Base-by-base conservation (phyloP, 805 yeast genomes). In the Monosporozyma unispora region DNA sequence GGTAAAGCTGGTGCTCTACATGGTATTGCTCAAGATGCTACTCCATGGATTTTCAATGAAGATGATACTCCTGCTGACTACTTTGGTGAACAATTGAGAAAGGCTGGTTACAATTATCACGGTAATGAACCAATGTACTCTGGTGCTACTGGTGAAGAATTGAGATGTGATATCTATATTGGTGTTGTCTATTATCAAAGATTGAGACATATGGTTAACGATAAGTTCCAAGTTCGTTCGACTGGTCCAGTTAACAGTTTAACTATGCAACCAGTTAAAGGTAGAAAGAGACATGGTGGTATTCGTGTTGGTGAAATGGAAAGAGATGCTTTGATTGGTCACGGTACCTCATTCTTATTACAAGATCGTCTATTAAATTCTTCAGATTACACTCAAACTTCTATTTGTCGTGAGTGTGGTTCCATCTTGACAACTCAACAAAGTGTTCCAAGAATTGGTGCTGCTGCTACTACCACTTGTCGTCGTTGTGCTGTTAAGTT, bases 231-330 rank as follows among this genome's bases (percentile, higher is more conserved):
- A 75, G 99, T 93, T 47, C 85, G 99, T 73, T 87, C 97, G 4
- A 93, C 99, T 16, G 99, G 99, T 65, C 98, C 98, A 6, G 98
- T 93, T 25, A 91, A 91, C 70, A 80, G 93, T 35, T 78, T 93
- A 67, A 93, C 98, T 16, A 89, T 91, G 97, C 99, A 93, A 77
- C 99, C 99, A 39, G 99, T 93, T 50, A 93, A 93, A 74, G 99
- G 99, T 63, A 84, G 99, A 74, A 93, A 93, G 82, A 82, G 98
- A 74, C 82, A 85, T 57, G 99, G 99, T 72, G 99, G 99, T 84
- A 93, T 93, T 59, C 95, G 99, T 78, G 95, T 93, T 38, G 99
- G 99, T 69, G 99, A 93, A 70, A 93, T 93, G 99, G 99, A 93
- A 73, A 86, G 99, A 73, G 99, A 93, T 78, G 99, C 99, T 2